A percentile compares a stretch with the other conserved stretches of the same genome.
These are phyloP conservation scores for Lodderomyces pseudojiufengensis DNA, from an alignment of 1,139 yeast genomes.

Conservation along the genomic window DNA sequence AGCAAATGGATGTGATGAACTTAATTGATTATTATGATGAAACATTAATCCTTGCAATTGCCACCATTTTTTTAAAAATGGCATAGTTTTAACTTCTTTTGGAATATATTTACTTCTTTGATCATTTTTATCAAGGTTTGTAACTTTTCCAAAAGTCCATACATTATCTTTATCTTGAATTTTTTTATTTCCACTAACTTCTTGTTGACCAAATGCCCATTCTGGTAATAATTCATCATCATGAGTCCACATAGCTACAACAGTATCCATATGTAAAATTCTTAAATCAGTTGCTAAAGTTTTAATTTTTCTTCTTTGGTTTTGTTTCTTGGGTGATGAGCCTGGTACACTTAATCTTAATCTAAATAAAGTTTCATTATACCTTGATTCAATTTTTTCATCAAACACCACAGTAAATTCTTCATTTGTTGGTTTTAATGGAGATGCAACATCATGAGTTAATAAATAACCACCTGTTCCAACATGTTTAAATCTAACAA, in stretches of 20 bases:
- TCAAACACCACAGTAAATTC: constrained; percentile 74
- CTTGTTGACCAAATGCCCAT: constrained; percentile 92
- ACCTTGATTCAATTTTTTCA: constrained; percentile 48
- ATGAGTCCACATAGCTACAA: constrained; percentile 95
- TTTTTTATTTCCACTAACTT: constrained; percentile 92
- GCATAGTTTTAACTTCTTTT: constrained; percentile 52
- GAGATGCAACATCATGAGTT: constrained; percentile 98
- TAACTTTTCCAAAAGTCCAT: constrained; percentile 78
- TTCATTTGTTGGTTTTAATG: constrained; percentile 82
- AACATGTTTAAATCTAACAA: constrained; percentile 77
- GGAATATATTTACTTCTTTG: constrained; percentile 57
- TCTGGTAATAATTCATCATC: constrained; percentile 79
- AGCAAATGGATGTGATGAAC: constrained; percentile 93
- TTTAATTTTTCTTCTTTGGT: constrained; percentile 50
- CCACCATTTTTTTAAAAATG: constrained; percentile 83
- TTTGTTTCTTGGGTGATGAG: constrained; percentile 34
- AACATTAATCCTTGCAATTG: constrained; percentile 90
- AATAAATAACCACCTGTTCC: constrained; percentile 73
- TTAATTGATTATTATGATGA: constrained; percentile 81
- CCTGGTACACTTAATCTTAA: constrained; percentile 49
- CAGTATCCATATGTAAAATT: constrained; percentile 77
- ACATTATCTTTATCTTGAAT: constrained; percentile 59
- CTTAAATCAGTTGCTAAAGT: constrained; percentile 69
- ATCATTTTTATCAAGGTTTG: constrained; percentile 52
- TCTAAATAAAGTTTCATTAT: constrained; percentile 75